Evolutionary conservation across 495 filamentous ascomycete species (phyloP), one percentile per base, ranked within the genome.

Genomic region (Jackrogersella minutella): DNA sequence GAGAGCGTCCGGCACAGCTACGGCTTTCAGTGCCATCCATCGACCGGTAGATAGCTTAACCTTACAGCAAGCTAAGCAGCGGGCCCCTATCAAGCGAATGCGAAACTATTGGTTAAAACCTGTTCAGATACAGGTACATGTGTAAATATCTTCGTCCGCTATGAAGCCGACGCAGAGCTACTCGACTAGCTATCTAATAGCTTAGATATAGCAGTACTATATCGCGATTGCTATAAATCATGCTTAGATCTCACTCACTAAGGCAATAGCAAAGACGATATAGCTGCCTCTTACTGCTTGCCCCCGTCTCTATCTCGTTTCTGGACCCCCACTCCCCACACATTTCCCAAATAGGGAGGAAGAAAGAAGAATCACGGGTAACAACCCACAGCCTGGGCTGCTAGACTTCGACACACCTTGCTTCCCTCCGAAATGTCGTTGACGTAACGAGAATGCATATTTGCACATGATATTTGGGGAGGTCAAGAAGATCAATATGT

Each of bases 291-390:
- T 56, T 63, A 33, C 21, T 39, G 33, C 39, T 34, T 49, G 24
- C 16, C 26, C 46, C 17, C 37, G 10, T 49, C 14, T 2, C 41
- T 44, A 11, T 50, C 37, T 9, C 13, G 28, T 33, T 2, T 30
- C 26, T 30, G 28, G 41, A 55, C 67, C 61, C 62, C 67, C 63
- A 66, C 67, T 56, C 64, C 56, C 62, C 66, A 62, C 65, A 31
- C 52, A 59, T 59, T 72, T 67, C 68, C 63, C 14, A 53, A 65
- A 58, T 46, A 65, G 66, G 61, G 66, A 69, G 66, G 66, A 69
- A 64, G 61, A 61, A 61, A 26, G 49, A 16, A 17, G 34, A 11
- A 11, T 39, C 41, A n/a, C n/a, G n/a, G 21, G 5, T 11, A 40
- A 17, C 36, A 40, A 24, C 13, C 26, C 26, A 19, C 41, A 58